Base-by-base conservation (phyloP, 495 filamentous ascomycete species). In the Penicillium arizonense region DNA sequence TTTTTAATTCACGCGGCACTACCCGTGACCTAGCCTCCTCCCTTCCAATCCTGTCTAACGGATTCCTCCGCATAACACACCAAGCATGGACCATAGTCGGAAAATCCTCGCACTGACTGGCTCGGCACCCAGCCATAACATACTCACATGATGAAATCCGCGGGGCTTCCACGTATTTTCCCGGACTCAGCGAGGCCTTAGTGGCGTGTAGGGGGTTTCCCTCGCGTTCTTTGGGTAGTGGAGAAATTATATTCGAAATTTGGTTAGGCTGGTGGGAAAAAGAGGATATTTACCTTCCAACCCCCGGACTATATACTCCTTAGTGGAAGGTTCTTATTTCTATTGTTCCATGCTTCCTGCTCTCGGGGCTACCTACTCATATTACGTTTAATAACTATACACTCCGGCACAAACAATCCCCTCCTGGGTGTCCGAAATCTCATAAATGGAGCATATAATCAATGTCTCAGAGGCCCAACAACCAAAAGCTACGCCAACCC, bases 391-490 rank as follows among this genome's bases (percentile, higher is more conserved):
- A 30, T 9, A 8, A 30, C 7, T 30, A 30, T 30, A 30, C 7
- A 30, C 8, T 8, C 9, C 28, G 28, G 0, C 5, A 1, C 28
- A 9, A 30, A 30, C 8, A 30, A 5, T 7, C 28, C 28, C 28
- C 2, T 7, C 2, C 28, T 30, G 35, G 34, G 35, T 55, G 50
- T 45, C 39, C 21, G 18, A 24, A 36, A 10, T 5, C 12, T 33
- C n/a, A 48, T 57, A 49, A 26, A 58, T 60, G 57, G 57, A 56
- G 24, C 45, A 52, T 18, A 30, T 47, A 18, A 52, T 53, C 47
- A 44, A 53, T 33, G 41, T 49, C 3, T 36, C 39, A 10, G 44
- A 56, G 28, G 21, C 57, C 1, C 47, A 46, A 18, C 49, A 38
- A 11, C n/a, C 44, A 11, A 42, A 53, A 14, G 24, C 44, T 34